Evolutionary conservation across 805 yeast genomes (phyloP).

Genomic region (Debaryomyces tyrocola): DNA sequence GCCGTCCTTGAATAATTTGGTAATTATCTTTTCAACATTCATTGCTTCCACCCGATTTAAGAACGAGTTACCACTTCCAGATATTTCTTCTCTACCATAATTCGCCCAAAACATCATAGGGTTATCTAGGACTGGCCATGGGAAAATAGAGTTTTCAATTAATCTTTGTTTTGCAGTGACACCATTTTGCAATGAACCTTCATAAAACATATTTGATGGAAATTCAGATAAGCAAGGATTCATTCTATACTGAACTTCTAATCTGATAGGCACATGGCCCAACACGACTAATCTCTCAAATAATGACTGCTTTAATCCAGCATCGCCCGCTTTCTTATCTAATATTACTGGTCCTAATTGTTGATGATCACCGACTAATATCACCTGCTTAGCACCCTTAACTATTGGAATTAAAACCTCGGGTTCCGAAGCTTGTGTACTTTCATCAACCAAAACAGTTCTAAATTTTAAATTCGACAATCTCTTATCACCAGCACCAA

Average conservation of each 20-base stretch:
- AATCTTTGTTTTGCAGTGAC: constrained; percentile 75
- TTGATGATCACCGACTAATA: constrained; percentile 93
- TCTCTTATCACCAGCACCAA: constrained; percentile 82
- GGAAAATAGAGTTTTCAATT: constrained; percentile 57
- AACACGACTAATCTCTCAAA: constrained; percentile 82
- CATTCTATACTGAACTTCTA: constrained; percentile 95
- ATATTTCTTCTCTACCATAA: constrained; percentile 85
- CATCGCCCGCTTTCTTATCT: constrained; percentile 77
- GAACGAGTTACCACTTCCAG: constrained; percentile 77
- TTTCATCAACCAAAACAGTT: constrained; percentile 86
- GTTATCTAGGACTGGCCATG: constrained; percentile 83
- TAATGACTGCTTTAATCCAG: constrained; percentile 82
- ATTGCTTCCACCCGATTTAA: constrained; percentile 87
- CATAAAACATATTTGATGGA: constrained; percentile 89
- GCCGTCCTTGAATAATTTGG: constrained; percentile 73
- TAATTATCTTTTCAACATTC: constrained; percentile 78
- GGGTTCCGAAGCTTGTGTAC: constrained; percentile 93
- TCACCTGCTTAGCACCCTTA: constrained; percentile 85
- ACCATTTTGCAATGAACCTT: constrained; percentile 89
- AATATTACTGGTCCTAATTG: constrained; percentile 91
- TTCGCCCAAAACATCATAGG: constrained; percentile 98
- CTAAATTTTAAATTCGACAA: constrained; percentile 58
- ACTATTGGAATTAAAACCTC: constrained; percentile 87
- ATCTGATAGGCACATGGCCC: constrained; percentile 81
- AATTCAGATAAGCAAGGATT: constrained; percentile 85